A percentile compares a stretch with the other conserved stretches of the same genome.
phyloP scores from a whole-genome alignment of 352 stramenopile genomes.

The Globisporangium yorkense region DNA sequence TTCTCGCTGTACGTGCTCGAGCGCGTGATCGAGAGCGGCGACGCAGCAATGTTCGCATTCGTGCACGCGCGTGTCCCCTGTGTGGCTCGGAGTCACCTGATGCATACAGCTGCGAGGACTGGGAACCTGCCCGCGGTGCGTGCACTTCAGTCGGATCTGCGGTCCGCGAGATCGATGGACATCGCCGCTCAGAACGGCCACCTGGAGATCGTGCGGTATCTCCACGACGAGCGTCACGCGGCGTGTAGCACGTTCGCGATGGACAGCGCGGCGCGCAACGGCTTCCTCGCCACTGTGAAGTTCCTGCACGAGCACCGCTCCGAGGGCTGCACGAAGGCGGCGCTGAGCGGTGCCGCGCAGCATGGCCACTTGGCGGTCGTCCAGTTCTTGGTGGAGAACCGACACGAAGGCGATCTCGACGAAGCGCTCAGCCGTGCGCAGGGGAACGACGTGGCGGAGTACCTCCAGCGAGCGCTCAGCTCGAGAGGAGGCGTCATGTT shows the following conservation, averaged over 20 bases:
- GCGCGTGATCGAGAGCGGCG: constrained; percentile 7
- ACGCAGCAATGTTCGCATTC: constrained; percentile 5
- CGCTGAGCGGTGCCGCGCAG: constrained; percentile 4
- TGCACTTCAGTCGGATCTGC: constrained; percentile 1
- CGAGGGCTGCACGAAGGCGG: constrained; percentile 7
- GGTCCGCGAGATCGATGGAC: background rate
- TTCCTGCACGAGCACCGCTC: constrained; percentile 7
- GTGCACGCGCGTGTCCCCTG: background rate
- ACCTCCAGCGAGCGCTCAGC: background rate
- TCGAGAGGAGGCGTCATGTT: too few relatives aligned
- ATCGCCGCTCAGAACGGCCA: constrained; percentile 4
- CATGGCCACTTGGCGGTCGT: constrained; percentile 2
- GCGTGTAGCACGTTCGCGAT: constrained; percentile 8
- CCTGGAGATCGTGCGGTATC: constrained; percentile 5
- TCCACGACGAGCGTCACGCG: constrained; percentile 4
- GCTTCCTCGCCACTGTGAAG: constrained; percentile 8
- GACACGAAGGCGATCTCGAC: constrained; percentile 6
- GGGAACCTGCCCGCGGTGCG: constrained; percentile 3
- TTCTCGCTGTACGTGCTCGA: constrained; percentile 10
- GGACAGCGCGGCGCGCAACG: constrained; percentile 16
- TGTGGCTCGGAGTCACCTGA: constrained; percentile 1
- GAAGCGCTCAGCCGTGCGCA: constrained; percentile 1
- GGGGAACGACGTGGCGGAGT: background rate
- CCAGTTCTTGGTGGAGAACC: constrained; percentile 10
- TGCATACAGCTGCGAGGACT: constrained; percentile 1